These are phyloP conservation scores for Fraxinus paxiana DNA, from an alignment of 305 asterid genomes.

Conservation along the genomic window DNA sequence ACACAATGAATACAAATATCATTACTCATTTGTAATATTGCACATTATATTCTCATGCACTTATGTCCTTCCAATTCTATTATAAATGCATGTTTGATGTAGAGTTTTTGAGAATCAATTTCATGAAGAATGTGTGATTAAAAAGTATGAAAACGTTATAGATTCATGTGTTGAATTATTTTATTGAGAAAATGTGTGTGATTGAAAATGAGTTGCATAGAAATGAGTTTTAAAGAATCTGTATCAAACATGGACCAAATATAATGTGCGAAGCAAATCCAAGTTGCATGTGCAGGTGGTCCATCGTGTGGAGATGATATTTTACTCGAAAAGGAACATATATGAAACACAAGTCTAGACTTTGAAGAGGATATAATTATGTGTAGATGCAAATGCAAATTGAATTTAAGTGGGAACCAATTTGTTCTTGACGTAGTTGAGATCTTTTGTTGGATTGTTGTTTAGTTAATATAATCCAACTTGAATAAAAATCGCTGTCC, in stretches of 20 bases:
- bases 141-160: neutral
- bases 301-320: neutral
- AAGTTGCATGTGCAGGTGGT: neutral
- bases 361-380: neutral
- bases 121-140: neutral
- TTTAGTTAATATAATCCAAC: neutral
- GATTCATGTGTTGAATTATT: neutral
- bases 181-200: neutral
- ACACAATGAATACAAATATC: neutral
- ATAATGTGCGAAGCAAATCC: neutral
- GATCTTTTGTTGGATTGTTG: neutral
- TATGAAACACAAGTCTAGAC: neutral
- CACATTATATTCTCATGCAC: neutral
- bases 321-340: neutral
- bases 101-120: neutral
- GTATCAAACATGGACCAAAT: neutral
- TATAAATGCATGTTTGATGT: neutral
- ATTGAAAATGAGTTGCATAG: neutral
- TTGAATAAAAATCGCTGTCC: neutral
- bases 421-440: neutral
- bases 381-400: neutral
- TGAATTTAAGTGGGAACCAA: neutral
- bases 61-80: neutral
- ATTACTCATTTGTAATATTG: neutral
- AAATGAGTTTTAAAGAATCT: neutral